Base-by-base conservation (phyloP, 176 grass and related monocot genomes). In the Dactylis glomerata region DNA sequence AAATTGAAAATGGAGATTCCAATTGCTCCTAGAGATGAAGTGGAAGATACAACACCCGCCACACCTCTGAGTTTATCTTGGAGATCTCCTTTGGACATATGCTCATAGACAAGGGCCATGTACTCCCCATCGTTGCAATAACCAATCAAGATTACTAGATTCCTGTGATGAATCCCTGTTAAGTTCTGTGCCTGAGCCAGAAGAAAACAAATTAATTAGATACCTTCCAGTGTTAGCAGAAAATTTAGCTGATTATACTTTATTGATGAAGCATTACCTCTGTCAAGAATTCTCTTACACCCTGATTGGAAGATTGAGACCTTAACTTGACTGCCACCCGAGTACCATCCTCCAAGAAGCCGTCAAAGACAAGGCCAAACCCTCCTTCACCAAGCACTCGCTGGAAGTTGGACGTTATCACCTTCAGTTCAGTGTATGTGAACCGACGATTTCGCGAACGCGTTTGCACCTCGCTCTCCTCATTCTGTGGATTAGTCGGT, bases 31-130 rank as follows among this genome's bases (percentile, higher is more conserved):
- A 41, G 10, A 15, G 38, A 26, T 27, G 68, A 71, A 80, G 55
- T 41, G 58, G 23, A 4, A 22, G 63, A n/a, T n/a, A n/a, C n/a
- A n/a, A n/a, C n/a, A n/a, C n/a, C n/a, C 32, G 17, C 16, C n/a
- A 27, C 23, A 94, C 92, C 87, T 92, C 46, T 75, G 8, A 94
- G 76, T 68, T 94, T 85, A 32, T 90, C 74, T 54, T 85, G 14
- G 41, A 97, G 51, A 14, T 65, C 89, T 94, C 94, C 90, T 89
- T 87, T 67, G 1, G 90, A 73, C 94, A 92, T 97, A 74, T 92
- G 86, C 50, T 97, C 92, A 26, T 94, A 91, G 3, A 97, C 87
- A 76, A 97, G 90, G 15, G 88, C 92, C 83, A 90, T 67, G 42
- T 78, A 75, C 28, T 89, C 37, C 27, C 76, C 73, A 78, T 97